phyloP scores from a whole-genome alignment of 257 asterid genomes.

The Solanum okadae region DNA sequence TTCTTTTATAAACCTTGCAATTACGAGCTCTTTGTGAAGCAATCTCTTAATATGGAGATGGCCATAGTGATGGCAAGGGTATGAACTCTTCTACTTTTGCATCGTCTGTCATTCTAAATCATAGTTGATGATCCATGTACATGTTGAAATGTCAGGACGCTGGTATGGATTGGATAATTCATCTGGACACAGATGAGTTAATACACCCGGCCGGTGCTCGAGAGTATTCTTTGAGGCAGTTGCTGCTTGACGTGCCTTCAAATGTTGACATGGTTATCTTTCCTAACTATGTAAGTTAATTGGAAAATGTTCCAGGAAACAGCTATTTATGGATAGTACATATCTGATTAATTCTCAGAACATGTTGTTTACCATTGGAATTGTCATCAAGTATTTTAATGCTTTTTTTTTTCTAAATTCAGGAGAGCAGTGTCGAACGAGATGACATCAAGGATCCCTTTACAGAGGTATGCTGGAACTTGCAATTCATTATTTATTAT shows the following conservation, averaged over 20 bases:
- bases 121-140: neutral
- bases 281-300: slow-evolving; percentile 81
- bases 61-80: slow-evolving; percentile 97
- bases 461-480: slow-evolving; percentile 59
- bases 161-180: slow-evolving; percentile 93
- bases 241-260: slow-evolving; percentile 73
- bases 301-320: neutral
- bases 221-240: slow-evolving; percentile 83
- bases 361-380: neutral
- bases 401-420: slow-evolving; percentile 20
- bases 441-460: slow-evolving; percentile 93
- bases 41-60: slow-evolving; percentile 95
- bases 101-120: neutral
- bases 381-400: neutral
- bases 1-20: slow-evolving; percentile 97
- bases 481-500: neutral
- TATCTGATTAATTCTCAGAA: neutral
- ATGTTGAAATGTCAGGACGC: slow-evolving; percentile 44
- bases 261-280: slow-evolving; percentile 94
- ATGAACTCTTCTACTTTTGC: slow-evolving; percentile 10
- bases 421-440: slow-evolving; percentile 96
- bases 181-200: slow-evolving; percentile 94
- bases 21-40: slow-evolving; percentile 96
- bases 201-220: slow-evolving; percentile 90
- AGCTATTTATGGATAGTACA: neutral